These are phyloP conservation scores for Calycina herbarum DNA, from an alignment of 2,329 filamentous ascomycete species.

Conservation along the genomic window DNA sequence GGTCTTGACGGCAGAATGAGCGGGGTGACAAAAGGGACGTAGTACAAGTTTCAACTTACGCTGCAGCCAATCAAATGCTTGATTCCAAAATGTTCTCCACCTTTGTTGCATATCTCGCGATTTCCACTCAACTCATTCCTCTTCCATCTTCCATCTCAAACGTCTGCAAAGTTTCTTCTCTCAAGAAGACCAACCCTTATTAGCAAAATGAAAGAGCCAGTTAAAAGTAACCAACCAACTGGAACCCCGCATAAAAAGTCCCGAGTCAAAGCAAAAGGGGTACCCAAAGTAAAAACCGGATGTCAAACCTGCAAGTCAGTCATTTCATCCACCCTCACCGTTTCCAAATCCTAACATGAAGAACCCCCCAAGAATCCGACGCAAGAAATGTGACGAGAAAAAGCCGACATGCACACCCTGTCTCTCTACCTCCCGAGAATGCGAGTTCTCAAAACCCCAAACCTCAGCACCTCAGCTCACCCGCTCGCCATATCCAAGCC, in stretches of 20 bases:
- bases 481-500: background rate
- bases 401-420: constrained; percentile 22
- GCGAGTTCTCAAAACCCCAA: constrained; percentile 12
- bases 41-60: background rate
- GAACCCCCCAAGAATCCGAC: constrained; percentile 18
- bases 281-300: constrained; percentile 12
- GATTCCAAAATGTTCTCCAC: background rate
- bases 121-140: background rate
- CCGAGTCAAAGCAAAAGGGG: constrained; percentile 5
- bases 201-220: background rate
- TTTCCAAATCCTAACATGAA: background rate
- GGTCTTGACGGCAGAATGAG: background rate
- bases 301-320: constrained; percentile 20
- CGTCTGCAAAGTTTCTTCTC: background rate
- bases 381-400: constrained; percentile 28
- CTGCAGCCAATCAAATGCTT: background rate
- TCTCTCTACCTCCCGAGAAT: constrained; percentile 10
- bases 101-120: background rate
- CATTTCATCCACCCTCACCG: background rate
- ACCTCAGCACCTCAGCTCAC: background rate
- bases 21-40: background rate
- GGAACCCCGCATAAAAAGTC: constrained; percentile 3
- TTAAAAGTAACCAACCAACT: background rate
- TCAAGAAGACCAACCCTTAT: background rate
- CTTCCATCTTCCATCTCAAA: background rate